These are phyloP conservation scores for Boeremia lycopersici DNA, from an alignment of 2,329 filamentous ascomycete species.

Conservation along the genomic window DNA sequence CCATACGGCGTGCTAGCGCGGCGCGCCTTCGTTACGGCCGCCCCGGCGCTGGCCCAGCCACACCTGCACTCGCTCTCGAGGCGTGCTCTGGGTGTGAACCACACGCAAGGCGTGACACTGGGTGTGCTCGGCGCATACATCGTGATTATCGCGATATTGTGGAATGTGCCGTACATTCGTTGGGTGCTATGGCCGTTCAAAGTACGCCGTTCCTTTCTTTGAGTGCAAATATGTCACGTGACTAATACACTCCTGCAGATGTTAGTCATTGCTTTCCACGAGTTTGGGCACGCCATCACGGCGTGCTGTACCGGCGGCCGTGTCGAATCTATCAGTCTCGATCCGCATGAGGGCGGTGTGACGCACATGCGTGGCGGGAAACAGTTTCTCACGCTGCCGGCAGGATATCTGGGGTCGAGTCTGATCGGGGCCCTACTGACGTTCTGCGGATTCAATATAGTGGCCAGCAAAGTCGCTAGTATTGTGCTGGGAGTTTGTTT, in stretches of 20 bases:
- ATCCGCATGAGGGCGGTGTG: conserved; percentile 77
- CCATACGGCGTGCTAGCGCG: conserved; percentile 34
- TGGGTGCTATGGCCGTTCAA: conserved; percentile 83
- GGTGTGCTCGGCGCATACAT: conserved; percentile 74
- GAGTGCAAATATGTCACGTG: neutral
- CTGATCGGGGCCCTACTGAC: conserved; percentile 78
- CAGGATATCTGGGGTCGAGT: conserved; percentile 78
- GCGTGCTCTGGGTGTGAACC: conserved; percentile 66
- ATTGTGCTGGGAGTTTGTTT: conserved; percentile 76
- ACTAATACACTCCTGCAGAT: conserved; percentile 57
- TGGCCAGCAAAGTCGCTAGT: conserved; percentile 79
- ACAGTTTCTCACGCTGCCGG: conserved; percentile 72
- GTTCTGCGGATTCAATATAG: conserved; percentile 81
- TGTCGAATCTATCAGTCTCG: conserved; percentile 75
- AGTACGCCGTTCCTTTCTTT: conserved; percentile 49
- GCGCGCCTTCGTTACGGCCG: conserved; percentile 34
- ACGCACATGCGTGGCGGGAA: conserved; percentile 78
- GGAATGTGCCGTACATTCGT: conserved; percentile 79
- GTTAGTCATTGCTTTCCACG: conserved; percentile 83
- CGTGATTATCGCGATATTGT: conserved; percentile 75
- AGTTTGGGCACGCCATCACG: conserved; percentile 76
- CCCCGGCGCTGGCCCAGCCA: conserved; percentile 36
- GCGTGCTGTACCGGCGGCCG: conserved; percentile 74
- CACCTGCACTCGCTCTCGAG: conserved; percentile 52
- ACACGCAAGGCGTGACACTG: conserved; percentile 73